phyloP scores from a whole-genome alignment of 2,329 filamentous ascomycete genomes.

The Trichoderma oligosporum region DNA sequence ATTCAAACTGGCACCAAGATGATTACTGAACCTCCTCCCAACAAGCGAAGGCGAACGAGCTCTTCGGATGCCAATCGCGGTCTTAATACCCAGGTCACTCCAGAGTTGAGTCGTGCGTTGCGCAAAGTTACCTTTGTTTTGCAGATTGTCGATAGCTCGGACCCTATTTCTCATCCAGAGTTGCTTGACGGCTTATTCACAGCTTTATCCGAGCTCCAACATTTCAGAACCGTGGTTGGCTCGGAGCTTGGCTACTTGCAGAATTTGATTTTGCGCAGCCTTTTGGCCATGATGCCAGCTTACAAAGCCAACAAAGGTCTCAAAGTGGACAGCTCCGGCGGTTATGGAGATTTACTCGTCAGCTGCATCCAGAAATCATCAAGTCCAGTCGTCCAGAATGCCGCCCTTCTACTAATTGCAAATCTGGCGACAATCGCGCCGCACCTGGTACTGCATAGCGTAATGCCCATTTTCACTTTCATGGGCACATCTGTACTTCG shows the following conservation, averaged over 20 bases:
- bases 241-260: constrained; percentile 90
- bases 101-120: constrained; percentile 64
- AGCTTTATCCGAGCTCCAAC: constrained; percentile 80
- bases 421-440: constrained; percentile 82
- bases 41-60: constrained; percentile 77
- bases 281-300: constrained; percentile 78
- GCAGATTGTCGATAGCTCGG: constrained; percentile 79
- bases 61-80: constrained; percentile 62
- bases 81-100: constrained; percentile 57
- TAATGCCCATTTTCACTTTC: constrained; percentile 99
- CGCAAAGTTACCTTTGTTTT: constrained; percentile 80
- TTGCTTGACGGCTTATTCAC: constrained; percentile 78
- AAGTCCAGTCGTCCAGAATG: constrained; percentile 90
- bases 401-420: constrained; percentile 81
- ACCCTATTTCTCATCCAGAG: constrained; percentile 69
- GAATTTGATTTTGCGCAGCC: constrained; percentile 74
- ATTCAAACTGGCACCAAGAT: constrained; percentile 71
- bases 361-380: constrained; percentile 90
- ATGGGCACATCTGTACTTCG: constrained; percentile 89
- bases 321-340: constrained; percentile 70
- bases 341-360: constrained; percentile 86
- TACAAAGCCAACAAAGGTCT: constrained; percentile 60
- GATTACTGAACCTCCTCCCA: constrained; percentile 66
- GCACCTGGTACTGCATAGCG: constrained; percentile 87
- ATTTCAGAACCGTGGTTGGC: constrained; percentile 73